Evolutionary conservation across 306 rosid genomes (phyloP).

Genomic region (Arachis stenosperma): DNA sequence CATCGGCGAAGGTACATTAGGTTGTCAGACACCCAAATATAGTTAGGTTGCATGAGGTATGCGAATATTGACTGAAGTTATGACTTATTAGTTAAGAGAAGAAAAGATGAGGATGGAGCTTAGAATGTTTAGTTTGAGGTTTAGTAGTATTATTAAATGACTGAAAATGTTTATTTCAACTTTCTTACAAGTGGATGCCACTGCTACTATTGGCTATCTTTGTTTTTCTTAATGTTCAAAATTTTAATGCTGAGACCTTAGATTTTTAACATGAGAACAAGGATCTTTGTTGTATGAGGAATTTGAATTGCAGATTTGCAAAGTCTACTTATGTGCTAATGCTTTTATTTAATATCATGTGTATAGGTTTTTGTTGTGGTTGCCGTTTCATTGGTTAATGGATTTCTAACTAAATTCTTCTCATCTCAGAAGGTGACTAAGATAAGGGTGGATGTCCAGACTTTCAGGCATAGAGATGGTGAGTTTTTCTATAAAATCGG

Average conservation of each 20-base stretch:
- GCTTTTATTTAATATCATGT: constrained; percentile 12
- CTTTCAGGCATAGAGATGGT: too few relatives aligned
- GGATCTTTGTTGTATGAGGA: background rate
- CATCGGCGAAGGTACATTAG: constrained; percentile 91
- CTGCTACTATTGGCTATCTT: constrained; percentile 1
- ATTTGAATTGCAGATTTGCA: background rate
- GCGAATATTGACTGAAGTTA: background rate
- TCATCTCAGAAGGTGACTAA: too few relatives aligned
- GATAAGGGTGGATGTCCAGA: too few relatives aligned
- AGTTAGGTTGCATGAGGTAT: constrained; percentile 92
- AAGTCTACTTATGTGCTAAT: constrained; percentile 33
- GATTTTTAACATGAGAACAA: background rate
- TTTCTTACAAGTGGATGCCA: background rate
- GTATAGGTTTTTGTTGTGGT: constrained; percentile 89
- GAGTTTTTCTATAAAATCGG: too few relatives aligned
- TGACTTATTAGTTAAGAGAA: background rate
- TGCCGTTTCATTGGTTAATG: constrained; percentile 8
- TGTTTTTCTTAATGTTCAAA: constrained; percentile 11
- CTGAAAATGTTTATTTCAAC: too few relatives aligned
- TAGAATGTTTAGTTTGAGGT: too few relatives aligned
- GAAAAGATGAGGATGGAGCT: background rate
- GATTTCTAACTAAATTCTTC: too few relatives aligned
- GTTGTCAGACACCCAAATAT: constrained; percentile 91
- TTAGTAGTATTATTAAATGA: background rate
- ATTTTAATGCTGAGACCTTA: constrained; percentile 4